These are phyloP conservation scores for Saccharomyces pastorianus DNA, from an alignment of 1,139 yeast genomes.

Conservation along the genomic window DNA sequence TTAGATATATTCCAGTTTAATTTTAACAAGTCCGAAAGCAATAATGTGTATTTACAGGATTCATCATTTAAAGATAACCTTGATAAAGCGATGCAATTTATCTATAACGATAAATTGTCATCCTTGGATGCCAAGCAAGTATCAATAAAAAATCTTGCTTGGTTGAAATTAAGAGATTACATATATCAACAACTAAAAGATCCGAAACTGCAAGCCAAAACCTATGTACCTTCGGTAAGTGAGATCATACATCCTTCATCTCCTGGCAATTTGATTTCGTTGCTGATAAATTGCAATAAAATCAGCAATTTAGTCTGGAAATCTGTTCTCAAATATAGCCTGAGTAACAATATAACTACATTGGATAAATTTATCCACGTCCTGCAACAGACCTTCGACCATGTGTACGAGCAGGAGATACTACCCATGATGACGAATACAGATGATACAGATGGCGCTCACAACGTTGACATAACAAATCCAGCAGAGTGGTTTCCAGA, in stretches of 20 bases:
- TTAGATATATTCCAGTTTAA: constrained; percentile 6
- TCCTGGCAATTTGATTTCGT: constrained; percentile 13
- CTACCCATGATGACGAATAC: constrained; percentile 17
- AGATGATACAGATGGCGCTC: constrained; percentile 4
- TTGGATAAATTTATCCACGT: constrained; percentile 15
- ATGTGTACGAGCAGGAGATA: constrained; percentile 22
- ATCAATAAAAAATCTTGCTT: constrained; percentile 12
- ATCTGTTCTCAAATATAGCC: constrained; percentile 4
- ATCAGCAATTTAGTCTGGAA: constrained; percentile 11
- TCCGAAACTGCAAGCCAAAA: constrained; percentile 1
- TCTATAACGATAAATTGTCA: constrained; percentile 16
- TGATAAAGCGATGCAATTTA: constrained; percentile 12
- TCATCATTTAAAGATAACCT: constrained; percentile 10
- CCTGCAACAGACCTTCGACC: constrained; percentile 13
- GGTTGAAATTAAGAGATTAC: constrained; percentile 22
- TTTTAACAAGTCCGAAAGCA: constrained; percentile 3
- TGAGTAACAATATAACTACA: constrained; percentile 2
- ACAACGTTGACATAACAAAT: constrained; percentile 44
- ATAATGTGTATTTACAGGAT: constrained; percentile 11
- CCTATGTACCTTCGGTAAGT: constrained; percentile 8
- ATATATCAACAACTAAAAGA: constrained; percentile 17
- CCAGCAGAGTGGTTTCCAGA: constrained; percentile 87
- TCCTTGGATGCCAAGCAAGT: constrained; percentile 7
- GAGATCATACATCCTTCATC: constrained; percentile 15
- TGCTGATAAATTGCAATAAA: constrained; percentile 12